A percentile compares a stretch with the other conserved stretches of the same genome.
Conservation (phyloP, 441 rosid species). For the Macaranga tanarius region DNA sequence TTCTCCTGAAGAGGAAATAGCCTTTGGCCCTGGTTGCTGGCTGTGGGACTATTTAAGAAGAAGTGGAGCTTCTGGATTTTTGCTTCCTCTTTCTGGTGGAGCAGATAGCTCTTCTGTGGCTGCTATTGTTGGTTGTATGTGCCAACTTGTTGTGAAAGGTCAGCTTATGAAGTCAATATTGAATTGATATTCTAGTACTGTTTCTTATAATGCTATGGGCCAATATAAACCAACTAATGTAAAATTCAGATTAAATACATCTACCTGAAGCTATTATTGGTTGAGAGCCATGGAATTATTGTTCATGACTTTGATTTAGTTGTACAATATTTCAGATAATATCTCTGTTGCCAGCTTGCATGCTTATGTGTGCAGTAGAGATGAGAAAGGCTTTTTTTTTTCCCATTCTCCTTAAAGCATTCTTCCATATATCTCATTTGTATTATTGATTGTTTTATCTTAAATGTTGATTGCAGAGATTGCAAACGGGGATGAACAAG, state of each 20-base stretch:
- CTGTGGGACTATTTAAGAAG: constrained; percentile 96
- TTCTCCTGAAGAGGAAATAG: constrained; percentile 95
- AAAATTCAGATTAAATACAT: neutral
- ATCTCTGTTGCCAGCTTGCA: neutral
- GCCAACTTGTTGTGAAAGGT: constrained; percentile 97
- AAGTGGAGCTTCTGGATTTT: constrained; percentile 96
- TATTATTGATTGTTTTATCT: constrained; percentile 13
- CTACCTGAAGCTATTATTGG: neutral
- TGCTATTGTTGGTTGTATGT: constrained; percentile 99
- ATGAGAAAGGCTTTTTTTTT: neutral
- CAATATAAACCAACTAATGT: constrained; percentile 4
- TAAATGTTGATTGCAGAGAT: constrained; percentile 51
- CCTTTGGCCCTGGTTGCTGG: constrained; percentile 98
- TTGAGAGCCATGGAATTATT: neutral
- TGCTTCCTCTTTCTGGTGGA: constrained; percentile 99
- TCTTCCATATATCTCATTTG: neutral
- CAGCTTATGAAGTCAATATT: constrained; percentile 1
- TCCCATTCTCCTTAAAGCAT: neutral
- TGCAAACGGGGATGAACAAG: constrained; percentile 86
- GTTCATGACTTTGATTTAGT: neutral
- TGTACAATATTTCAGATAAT: neutral
- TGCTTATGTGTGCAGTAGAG: constrained; percentile 6
- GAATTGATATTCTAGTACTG: neutral
- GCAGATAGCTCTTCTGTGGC: constrained; percentile 99
- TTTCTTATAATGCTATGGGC: neutral